Conservation (phyloP, 2,329 filamentous ascomycete species). For the Xylaria sp. region DNA sequence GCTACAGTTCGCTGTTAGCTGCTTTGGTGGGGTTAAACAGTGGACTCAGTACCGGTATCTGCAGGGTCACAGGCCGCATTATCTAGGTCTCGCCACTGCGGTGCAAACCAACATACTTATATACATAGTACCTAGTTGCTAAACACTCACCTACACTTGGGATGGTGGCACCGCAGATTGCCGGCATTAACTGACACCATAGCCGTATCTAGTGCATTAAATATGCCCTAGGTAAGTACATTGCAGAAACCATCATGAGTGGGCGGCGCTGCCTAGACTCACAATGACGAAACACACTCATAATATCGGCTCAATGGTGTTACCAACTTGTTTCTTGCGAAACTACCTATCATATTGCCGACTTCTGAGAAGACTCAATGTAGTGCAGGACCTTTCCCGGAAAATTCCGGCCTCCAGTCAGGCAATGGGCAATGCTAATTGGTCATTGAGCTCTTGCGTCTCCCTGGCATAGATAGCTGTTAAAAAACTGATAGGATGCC, state of each 20-base stretch:
- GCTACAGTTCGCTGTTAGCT: constrained; percentile 1
- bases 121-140: not conserved
- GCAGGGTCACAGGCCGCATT: constrained; percentile 11
- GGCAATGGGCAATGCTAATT: no score
- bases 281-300: not conserved
- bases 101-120: constrained; percentile 2
- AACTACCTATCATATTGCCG: not conserved
- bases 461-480: no score
- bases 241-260: not conserved
- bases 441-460: no score
- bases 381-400: no score
- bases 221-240: not conserved
- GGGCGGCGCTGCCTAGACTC: not conserved
- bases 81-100: not conserved
- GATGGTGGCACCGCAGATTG: constrained; percentile 4
- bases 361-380: not conserved
- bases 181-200: constrained; percentile 8
- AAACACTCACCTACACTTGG: not conserved
- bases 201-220: not conserved
- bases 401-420: no score
- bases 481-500: no score
- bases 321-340: not conserved
- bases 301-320: not conserved
- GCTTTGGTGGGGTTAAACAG: constrained; percentile 25
- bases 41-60: constrained; percentile 5